Conservation (phyloP, 306 rosid species). For the Argentina anserina region DNA sequence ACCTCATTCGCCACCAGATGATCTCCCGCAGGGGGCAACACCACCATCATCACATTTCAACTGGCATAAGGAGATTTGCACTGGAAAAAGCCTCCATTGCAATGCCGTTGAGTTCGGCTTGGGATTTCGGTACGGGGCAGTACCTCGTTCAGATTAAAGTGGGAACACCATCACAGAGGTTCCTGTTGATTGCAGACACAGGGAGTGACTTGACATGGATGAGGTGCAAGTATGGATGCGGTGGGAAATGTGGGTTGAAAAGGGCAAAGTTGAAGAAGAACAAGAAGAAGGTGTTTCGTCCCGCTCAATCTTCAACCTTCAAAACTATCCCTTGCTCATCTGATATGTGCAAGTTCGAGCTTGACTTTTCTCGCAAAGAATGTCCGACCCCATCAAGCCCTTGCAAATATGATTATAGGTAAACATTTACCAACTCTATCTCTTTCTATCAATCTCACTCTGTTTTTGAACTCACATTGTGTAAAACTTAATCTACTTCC, state of each 20-base stretch:
- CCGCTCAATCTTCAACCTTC: constrained; percentile 50
- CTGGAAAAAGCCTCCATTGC: constrained; percentile 12
- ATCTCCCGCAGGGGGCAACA: constrained; percentile 18
- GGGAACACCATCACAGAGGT: constrained; percentile 58
- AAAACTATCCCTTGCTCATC: constrained; percentile 42
- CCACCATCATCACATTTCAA: background rate
- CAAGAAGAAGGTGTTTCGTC: constrained; percentile 28
- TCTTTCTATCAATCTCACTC: background rate
- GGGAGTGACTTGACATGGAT: constrained; percentile 85
- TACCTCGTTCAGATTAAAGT: constrained; percentile 56
- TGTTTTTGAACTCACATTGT: background rate
- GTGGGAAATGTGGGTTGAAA: background rate
- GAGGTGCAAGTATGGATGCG: constrained; percentile 33
- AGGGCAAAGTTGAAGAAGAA: constrained; percentile 1
- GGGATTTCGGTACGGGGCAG: constrained; percentile 51
- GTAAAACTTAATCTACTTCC: background rate
- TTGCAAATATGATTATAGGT: constrained; percentile 71
- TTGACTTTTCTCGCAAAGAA: constrained; percentile 31
- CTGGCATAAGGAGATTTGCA: constrained; percentile 8
- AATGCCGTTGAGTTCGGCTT: constrained; percentile 47
- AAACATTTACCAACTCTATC: background rate
- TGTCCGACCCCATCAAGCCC: constrained; percentile 54
- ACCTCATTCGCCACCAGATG: constrained; percentile 20
- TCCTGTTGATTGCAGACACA: constrained; percentile 61
- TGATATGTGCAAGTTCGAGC: constrained; percentile 35